Base-by-base conservation (phyloP, 305 asterid species). In the Solanum aculeatissimum region DNA sequence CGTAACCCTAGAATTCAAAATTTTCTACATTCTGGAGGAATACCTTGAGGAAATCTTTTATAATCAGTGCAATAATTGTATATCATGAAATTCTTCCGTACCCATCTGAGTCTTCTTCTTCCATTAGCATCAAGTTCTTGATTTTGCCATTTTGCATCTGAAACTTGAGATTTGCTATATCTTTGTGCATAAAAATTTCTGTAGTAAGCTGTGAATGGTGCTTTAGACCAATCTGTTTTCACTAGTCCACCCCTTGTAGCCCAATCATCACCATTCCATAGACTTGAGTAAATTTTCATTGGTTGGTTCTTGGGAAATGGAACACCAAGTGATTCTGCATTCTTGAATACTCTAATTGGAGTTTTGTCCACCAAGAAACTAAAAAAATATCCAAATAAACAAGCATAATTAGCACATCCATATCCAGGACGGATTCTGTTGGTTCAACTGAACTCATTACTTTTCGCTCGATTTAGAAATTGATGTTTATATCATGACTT, bases 231-330 rank as follows among this genome's bases (percentile, higher is more conserved):
- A 69, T 95, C 97, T 2, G 93, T 90, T 70, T 95, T 95, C 53
- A 92, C 91, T 1, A 89, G 86, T 55, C 98, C 98, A 1, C 97
- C 95, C 83, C 93, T 91, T 7, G 98, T 94, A 0, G 98, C 98
- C 98, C 98, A 94, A 6, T 93, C 94, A 53, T 93, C 97, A 0
- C 97, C 98, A 72, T 95, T 92, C 97, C 97, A 93, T 2, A 95
- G 92, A 89, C 98, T 95, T 0, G 97, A 95, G 90, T 95, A 93
- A 83, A 95, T 91, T 85, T 91, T 93, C 98, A 93, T 95, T 0
- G 97, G 93, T 84, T 95, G 98, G 77, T 81, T 91, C 84, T 90
- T 93, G 0, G 95, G 98, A 89, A 87, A 93, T 10, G 97, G 92
- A 6, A 92, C 92, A 3, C 97, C 97, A 14, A 86, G 16, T 13